Percentiles rank a stretch among this genome's conserved stretches.
Conservation (phyloP, 345 rosid genomes). For the Syzygium grande region DNA sequence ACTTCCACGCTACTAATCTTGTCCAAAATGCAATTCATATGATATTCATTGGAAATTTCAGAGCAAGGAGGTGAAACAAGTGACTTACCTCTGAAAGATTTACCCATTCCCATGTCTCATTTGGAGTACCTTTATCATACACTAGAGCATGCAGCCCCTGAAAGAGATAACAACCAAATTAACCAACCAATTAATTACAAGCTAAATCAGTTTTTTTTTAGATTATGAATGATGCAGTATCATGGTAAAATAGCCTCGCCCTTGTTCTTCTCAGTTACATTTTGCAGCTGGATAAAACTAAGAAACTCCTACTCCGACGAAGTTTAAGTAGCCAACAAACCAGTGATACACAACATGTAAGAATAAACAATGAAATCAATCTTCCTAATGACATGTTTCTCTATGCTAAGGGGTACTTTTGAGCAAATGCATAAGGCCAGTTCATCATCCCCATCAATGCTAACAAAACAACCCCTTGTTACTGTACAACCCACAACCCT, state of each 20-base stretch:
- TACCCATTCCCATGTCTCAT: constrained; percentile 97
- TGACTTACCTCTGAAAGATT: constrained; percentile 65
- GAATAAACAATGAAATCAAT: neutral
- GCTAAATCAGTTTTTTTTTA: neutral
- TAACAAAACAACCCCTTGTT: neutral
- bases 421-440: neutral
- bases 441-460: neutral
- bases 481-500: neutral
- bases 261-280: neutral
- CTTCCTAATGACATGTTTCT: neutral
- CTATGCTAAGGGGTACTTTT: neutral
- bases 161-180: constrained; percentile 2
- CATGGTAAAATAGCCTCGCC: neutral
- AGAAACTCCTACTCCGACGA: neutral
- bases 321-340: neutral
- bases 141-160: constrained; percentile 85
- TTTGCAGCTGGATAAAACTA: neutral
- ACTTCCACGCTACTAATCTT: neutral
- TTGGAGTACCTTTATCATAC: constrained; percentile 60
- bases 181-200: neutral
- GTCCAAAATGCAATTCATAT: neutral
- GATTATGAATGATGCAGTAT: constrained; percentile 1
- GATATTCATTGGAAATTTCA: neutral
- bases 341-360: neutral
- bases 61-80: neutral